Percentiles rank a stretch among this genome's conserved stretches.
phyloP scores from a whole-genome alignment of 176 grass and related monocot species.

The Triticum turgidum region DNA sequence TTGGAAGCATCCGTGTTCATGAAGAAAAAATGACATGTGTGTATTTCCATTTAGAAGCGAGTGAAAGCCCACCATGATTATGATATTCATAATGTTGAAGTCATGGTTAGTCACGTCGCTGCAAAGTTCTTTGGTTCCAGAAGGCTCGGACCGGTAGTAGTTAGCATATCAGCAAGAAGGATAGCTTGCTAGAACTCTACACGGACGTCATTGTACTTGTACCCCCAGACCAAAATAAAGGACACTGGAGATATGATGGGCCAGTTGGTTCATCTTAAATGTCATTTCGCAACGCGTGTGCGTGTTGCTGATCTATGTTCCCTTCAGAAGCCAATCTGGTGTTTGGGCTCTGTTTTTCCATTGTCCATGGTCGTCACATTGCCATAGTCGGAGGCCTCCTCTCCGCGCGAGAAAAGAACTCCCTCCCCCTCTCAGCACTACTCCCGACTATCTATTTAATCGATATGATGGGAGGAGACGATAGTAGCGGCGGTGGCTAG shows the following conservation, averaged over 20 bases:
- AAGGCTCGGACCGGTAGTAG: conserved; percentile 12
- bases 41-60: not conserved
- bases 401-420: no score
- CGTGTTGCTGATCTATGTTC: not conserved
- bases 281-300: not conserved
- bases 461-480: no score
- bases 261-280: not conserved
- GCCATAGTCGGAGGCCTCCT: no score
- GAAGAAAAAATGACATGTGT: not conserved
- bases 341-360: no score
- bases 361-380: no score
- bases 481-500: no score
- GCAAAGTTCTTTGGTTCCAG: not conserved
- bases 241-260: not conserved
- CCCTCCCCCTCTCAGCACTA: no score
- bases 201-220: not conserved
- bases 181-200: not conserved
- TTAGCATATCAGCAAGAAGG: not conserved
- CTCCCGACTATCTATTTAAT: no score
- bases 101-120: not conserved
- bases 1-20: not conserved
- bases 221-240: not conserved
- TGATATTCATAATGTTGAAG: not conserved
- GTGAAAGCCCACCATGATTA: not conserved
- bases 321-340: not conserved